A percentile compares a stretch with the other conserved stretches of the same genome.
These are phyloP conservation scores for Camelina hispida DNA, from an alignment of 345 rosid species.

Conservation along the genomic window DNA sequence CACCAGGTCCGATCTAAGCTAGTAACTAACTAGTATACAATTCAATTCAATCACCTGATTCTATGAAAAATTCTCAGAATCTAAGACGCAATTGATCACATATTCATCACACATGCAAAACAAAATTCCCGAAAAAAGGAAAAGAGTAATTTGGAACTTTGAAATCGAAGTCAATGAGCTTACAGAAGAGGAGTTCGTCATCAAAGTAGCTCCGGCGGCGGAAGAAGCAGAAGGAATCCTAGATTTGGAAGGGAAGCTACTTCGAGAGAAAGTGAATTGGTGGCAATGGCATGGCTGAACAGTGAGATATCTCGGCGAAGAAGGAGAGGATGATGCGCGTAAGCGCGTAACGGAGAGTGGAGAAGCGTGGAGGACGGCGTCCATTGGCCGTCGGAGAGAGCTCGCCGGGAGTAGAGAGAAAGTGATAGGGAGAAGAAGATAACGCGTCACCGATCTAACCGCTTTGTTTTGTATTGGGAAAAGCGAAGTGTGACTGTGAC, in stretches of 20 bases:
- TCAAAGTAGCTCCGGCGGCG: constrained; percentile 54
- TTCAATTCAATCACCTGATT: background rate
- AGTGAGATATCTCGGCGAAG: constrained; percentile 46
- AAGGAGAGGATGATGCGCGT: constrained; percentile 46
- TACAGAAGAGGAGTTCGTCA: constrained; percentile 62
- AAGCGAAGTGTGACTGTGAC: constrained; percentile 26
- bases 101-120: constrained; percentile 18
- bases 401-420: constrained; percentile 31
- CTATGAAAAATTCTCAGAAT: background rate
- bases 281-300: constrained; percentile 31
- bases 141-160: background rate
- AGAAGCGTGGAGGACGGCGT: constrained; percentile 45
- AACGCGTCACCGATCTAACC: constrained; percentile 28
- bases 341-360: constrained; percentile 46
- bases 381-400: constrained; percentile 49
- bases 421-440: constrained; percentile 9
- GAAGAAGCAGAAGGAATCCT: constrained; percentile 45
- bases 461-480: constrained; percentile 41
- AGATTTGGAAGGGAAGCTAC: constrained; percentile 17
- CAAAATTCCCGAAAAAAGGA: background rate
- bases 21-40: background rate
- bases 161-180: constrained; percentile 26
- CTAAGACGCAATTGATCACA: constrained; percentile 24
- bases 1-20: constrained; percentile 17
- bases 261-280: constrained; percentile 32